Evolutionary conservation across 2,329 filamentous ascomycete genomes (phyloP).

Genomic region (Plectosphaerella sp.): DNA sequence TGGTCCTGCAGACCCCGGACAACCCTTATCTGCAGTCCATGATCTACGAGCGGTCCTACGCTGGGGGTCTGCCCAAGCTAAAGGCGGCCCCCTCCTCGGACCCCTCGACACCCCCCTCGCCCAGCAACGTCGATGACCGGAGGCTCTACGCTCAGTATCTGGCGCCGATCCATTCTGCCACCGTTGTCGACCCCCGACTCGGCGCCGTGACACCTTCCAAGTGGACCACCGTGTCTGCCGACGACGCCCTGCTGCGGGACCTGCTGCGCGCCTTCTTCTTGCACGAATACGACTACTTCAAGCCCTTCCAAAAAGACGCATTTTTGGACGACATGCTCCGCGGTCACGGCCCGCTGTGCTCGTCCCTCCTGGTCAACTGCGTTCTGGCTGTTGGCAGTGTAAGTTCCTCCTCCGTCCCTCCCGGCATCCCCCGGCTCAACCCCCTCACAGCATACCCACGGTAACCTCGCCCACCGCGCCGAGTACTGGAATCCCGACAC

Average conservation of each 20-base stretch:
- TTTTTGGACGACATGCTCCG: constrained; percentile 20
- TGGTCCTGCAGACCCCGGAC: neutral
- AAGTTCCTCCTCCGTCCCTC: constrained; percentile 3
- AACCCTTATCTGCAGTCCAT: constrained; percentile 21
- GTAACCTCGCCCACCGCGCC: constrained; percentile 18
- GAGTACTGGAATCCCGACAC: constrained; percentile 31
- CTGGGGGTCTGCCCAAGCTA: neutral
- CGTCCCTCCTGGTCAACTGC: constrained; percentile 19
- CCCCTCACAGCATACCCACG: constrained; percentile 21
- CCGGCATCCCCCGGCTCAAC: constrained; percentile 4
- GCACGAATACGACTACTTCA: constrained; percentile 13
- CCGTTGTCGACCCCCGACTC: constrained; percentile 26
- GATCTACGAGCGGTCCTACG: constrained; percentile 17
- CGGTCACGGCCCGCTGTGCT: constrained; percentile 15
- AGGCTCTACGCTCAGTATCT: constrained; percentile 19
- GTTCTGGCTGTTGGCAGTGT: constrained; percentile 22
- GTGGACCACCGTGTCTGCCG: constrained; percentile 20
- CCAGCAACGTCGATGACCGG: neutral
- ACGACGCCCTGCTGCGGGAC: constrained; percentile 18
- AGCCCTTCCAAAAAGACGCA: constrained; percentile 18
- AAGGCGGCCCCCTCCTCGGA: neutral
- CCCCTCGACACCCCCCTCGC: neutral
- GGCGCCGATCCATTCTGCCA: constrained; percentile 30
- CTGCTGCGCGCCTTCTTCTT: constrained; percentile 16
- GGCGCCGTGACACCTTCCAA: constrained; percentile 15